phyloP scores from a whole-genome alignment of 2,329 filamentous ascomycete genomes.

The Alternaria panax region DNA sequence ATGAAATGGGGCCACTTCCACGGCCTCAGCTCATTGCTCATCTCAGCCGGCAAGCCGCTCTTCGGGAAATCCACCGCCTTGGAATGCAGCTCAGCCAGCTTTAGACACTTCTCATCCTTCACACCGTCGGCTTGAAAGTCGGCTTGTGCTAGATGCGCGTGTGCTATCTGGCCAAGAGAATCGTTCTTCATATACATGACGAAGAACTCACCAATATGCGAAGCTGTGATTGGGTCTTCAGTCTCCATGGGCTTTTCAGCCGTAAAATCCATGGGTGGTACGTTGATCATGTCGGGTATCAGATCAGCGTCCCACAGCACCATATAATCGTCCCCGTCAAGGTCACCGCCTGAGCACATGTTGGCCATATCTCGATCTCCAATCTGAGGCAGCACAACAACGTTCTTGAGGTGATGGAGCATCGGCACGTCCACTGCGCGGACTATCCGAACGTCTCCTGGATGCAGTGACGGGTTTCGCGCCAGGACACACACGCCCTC shows the following conservation, averaged over 20 bases:
- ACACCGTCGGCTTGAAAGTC: slow-evolving; percentile 71
- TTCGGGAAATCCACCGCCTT: slow-evolving; percentile 94
- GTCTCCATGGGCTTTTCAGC: slow-evolving; percentile 64
- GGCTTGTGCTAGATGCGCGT: slow-evolving; percentile 79
- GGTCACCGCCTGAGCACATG: slow-evolving; percentile 95
- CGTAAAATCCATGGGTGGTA: slow-evolving; percentile 78
- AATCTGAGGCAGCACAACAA: slow-evolving; percentile 83
- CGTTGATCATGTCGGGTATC: slow-evolving; percentile 70
- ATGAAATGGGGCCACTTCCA: slow-evolving; percentile 84
- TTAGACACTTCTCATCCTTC: slow-evolving; percentile 70
- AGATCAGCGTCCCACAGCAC: slow-evolving; percentile 87
- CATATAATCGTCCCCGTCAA: slow-evolving; percentile 96
- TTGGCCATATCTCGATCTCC: slow-evolving; percentile 86
- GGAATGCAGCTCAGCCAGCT: slow-evolving; percentile 82
- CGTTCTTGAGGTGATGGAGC: slow-evolving; percentile 80
- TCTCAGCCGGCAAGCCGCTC: slow-evolving; percentile 78
- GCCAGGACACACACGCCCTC: slow-evolving; percentile 82
- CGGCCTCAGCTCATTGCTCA: slow-evolving; percentile 68
- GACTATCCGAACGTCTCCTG: slow-evolving; percentile 89
- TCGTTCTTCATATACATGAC: slow-evolving; percentile 94
- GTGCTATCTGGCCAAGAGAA: slow-evolving; percentile 78
- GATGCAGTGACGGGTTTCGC: slow-evolving; percentile 91
- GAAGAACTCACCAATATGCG: slow-evolving; percentile 84
- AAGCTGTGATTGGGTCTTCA: slow-evolving; percentile 69
- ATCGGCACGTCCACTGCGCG: slow-evolving; percentile 76